phyloP scores from a whole-genome alignment of 1,284 basidiomycete genomes.

The Fomitopsis palustris region DNA sequence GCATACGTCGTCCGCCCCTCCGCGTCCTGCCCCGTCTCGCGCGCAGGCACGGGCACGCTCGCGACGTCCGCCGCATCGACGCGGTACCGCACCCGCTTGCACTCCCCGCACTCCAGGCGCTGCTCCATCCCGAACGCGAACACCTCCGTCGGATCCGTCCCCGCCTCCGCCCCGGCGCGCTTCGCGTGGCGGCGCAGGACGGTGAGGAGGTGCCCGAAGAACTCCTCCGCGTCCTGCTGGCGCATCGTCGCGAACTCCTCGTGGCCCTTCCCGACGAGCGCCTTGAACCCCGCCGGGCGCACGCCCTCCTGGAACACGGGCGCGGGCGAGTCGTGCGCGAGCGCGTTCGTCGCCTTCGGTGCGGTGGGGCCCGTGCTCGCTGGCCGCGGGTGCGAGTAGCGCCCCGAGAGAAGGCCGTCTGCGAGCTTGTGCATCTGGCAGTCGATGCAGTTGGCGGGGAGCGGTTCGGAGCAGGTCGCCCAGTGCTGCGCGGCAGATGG shows the following conservation, averaged over 20 bases:
- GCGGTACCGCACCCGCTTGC: slow-evolving; percentile 86
- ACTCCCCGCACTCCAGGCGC: slow-evolving; percentile 78
- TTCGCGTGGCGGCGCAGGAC: slow-evolving; percentile 67
- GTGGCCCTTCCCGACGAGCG: slow-evolving; percentile 89
- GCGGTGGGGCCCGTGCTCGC: slow-evolving; percentile 24
- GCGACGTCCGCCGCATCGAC: slow-evolving; percentile 78
- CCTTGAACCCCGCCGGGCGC: slow-evolving; percentile 83
- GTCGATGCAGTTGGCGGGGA: slow-evolving; percentile 86
- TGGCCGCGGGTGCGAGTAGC: slow-evolving; percentile 74
- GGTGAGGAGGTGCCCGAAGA: slow-evolving; percentile 80
- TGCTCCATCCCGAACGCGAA: slow-evolving; percentile 88
- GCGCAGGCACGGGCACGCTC: slow-evolving; percentile 77
- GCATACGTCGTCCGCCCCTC: slow-evolving; percentile 68
- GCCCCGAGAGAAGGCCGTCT: slow-evolving; percentile 90
- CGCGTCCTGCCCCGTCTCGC: slow-evolving; percentile 46
- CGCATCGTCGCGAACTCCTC: slow-evolving; percentile 95
- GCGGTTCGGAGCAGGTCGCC: slow-evolving; percentile 58
- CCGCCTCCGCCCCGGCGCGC: slow-evolving; percentile 33
- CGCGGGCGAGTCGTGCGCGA: slow-evolving; percentile 37
- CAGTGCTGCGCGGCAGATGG: slow-evolving; percentile 57
- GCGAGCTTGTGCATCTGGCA: slow-evolving; percentile 94
- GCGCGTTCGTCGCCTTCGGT: slow-evolving; percentile 28
- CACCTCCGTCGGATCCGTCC: slow-evolving; percentile 56
- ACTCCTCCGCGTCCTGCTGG: slow-evolving; percentile 97
- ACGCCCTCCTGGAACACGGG: slow-evolving; percentile 86